Conservation (phyloP, 768 basidiomycete species). For the Mrakia frigida region DNA sequence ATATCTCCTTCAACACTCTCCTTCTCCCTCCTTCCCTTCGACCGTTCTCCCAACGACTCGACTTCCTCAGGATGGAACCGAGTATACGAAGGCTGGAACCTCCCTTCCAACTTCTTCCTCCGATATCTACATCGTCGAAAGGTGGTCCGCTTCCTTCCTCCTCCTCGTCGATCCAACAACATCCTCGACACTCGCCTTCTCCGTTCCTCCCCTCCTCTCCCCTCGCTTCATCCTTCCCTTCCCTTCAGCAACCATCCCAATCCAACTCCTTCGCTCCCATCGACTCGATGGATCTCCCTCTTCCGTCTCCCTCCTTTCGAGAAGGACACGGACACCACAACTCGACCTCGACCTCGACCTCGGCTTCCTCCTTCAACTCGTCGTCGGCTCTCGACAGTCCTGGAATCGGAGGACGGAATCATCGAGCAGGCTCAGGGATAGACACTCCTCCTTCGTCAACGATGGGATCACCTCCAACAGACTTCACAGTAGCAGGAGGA, state of each 20-base stretch:
- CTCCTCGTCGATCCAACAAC: neutral
- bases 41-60: neutral
- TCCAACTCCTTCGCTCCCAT: neutral
- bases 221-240: neutral
- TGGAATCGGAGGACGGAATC: neutral
- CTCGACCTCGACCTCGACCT: conserved; percentile 13
- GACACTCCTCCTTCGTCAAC: conserved; percentile 12
- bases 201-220: neutral
- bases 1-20: neutral
- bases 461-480: conserved; percentile 8
- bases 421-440: neutral
- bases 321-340: neutral
- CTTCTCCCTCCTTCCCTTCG: neutral
- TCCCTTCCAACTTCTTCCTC: neutral
- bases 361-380: neutral
- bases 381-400: neutral
- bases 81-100: too few species aligned
- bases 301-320: neutral
- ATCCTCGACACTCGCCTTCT: neutral
- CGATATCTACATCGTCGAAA: neutral
- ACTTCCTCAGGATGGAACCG: neutral
- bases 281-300: neutral
- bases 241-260: neutral
- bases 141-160: neutral
- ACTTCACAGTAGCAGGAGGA: neutral